Conservation (phyloP, 345 rosid species). For the Litchi chinensis region DNA sequence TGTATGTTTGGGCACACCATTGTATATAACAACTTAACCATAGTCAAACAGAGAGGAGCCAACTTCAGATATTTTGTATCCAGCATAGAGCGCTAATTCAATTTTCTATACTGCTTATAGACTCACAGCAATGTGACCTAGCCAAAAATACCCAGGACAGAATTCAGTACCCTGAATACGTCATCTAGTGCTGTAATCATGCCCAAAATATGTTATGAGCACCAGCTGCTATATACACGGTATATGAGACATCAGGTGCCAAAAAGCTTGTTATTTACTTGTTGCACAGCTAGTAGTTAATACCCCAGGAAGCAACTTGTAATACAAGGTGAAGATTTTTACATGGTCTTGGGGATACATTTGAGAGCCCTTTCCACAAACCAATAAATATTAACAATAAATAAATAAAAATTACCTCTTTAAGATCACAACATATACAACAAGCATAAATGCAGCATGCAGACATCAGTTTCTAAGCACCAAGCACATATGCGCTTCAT, state of each 20-base stretch:
- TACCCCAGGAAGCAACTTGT: neutral
- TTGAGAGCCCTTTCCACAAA: neutral
- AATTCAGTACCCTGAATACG: neutral
- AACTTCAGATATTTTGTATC: neutral
- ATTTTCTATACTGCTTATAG: neutral
- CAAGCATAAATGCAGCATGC: neutral
- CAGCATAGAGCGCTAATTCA: neutral
- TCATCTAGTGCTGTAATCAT: neutral
- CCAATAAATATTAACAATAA: neutral
- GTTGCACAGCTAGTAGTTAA: neutral
- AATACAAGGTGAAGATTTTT: neutral
- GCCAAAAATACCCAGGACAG: neutral
- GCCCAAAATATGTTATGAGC: neutral
- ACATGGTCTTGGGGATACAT: neutral
- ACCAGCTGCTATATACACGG: neutral
- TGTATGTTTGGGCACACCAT: neutral
- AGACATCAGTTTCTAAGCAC: neutral
- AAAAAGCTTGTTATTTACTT: neutral
- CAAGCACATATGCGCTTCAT: neutral
- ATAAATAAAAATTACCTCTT: neutral
- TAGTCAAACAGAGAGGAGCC: neutral
- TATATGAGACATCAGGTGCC: neutral
- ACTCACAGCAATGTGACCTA: neutral
- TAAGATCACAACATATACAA: neutral
- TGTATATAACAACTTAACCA: neutral